Conservation (phyloP, 2,329 filamentous ascomycete species). For the Alternaria postmessia region DNA sequence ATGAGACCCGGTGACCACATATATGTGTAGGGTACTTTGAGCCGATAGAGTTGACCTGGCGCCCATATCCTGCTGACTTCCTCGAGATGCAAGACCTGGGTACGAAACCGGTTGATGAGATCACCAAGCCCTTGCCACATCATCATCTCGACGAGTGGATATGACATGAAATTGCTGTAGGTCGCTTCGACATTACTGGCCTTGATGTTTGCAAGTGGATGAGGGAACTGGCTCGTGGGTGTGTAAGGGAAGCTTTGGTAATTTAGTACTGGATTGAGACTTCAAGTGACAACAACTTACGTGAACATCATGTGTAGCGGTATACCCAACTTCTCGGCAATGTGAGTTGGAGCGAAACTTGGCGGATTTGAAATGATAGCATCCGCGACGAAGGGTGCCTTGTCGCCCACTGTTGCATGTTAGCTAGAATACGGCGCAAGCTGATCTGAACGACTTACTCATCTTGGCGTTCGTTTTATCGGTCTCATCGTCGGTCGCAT, state of each 20-base stretch:
- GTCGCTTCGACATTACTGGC: constrained; percentile 74
- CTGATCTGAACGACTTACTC: constrained; percentile 47
- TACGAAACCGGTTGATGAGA: constrained; percentile 76
- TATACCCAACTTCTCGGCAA: constrained; percentile 77
- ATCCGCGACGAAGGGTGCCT: constrained; percentile 80
- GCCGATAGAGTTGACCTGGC: constrained; percentile 73
- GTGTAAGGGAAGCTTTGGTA: constrained; percentile 71
- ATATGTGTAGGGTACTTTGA: constrained; percentile 80
- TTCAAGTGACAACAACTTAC: constrained; percentile 54
- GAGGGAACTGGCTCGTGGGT: constrained; percentile 77
- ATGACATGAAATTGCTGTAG: constrained; percentile 82
- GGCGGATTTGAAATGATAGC: constrained; percentile 82
- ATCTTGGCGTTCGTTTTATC: constrained; percentile 67
- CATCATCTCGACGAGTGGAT: constrained; percentile 83
- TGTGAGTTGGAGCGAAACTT: constrained; percentile 78
- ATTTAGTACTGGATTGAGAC: constrained; percentile 10
- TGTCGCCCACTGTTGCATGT: constrained; percentile 60
- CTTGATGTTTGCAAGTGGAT: constrained; percentile 79
- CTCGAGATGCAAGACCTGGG: constrained; percentile 73
- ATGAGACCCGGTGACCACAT: constrained; percentile 69
- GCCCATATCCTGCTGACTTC: constrained; percentile 81
- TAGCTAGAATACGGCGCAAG: constrained; percentile 3
- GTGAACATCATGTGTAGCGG: constrained; percentile 91
- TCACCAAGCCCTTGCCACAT: constrained; percentile 72
- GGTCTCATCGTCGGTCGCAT: constrained; percentile 73